These are phyloP conservation scores for Graphium sp. DNA, from an alignment of 2,329 filamentous ascomycete species.

Conservation along the genomic window DNA sequence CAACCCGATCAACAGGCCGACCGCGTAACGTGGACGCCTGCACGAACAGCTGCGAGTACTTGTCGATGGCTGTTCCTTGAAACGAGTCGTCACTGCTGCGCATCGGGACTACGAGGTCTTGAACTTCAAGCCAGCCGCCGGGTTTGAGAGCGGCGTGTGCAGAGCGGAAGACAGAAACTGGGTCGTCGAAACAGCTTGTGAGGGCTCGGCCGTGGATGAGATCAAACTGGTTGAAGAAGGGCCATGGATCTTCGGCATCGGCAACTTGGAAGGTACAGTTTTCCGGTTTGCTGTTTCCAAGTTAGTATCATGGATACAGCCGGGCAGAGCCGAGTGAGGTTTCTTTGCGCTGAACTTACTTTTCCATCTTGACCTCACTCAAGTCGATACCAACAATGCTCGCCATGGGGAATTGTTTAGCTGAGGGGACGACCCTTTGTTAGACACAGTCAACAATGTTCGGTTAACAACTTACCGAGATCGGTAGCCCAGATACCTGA, in stretches of 20 bases:
- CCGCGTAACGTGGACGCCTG: constrained; percentile 12
- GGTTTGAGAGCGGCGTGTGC: constrained; percentile 39
- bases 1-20: constrained; percentile 11
- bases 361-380: no score
- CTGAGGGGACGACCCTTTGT: no score
- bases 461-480: no score
- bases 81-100: constrained; percentile 14
- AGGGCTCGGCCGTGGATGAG: constrained; percentile 39
- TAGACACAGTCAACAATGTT: no score
- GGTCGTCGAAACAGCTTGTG: constrained; percentile 12
- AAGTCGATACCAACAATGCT: no score
- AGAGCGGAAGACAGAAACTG: constrained; percentile 10
- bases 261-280: constrained; percentile 49
- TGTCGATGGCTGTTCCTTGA: constrained; percentile 9
- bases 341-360: no score
- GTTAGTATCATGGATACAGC: no score
- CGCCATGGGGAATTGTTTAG: no score
- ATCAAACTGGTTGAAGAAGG: constrained; percentile 33
- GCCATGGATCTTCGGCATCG: constrained; percentile 35
- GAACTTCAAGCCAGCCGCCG: constrained; percentile 25
- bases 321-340: no score
- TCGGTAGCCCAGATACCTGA: no score
- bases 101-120: constrained; percentile 20
- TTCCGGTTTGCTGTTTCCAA: no score
- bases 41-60: constrained; percentile 12